Base-by-base conservation (phyloP, 2,329 filamentous ascomycete genomes). In the Penicillium sp. region DNA sequence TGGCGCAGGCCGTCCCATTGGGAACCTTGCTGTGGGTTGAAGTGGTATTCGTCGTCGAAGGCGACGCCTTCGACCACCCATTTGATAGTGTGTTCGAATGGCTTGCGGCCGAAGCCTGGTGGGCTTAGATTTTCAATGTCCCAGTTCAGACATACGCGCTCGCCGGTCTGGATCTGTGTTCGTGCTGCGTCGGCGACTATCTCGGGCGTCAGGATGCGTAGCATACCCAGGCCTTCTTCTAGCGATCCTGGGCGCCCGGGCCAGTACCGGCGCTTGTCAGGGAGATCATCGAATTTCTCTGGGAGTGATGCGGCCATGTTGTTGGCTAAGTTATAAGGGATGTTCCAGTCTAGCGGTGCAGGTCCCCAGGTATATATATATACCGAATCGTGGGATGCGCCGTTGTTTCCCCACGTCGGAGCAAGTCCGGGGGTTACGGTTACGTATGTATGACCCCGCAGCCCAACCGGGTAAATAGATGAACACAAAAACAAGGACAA, bases 71-170 rank as follows among this genome's bases (percentile, higher is more conserved):
- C 70, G 62, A 56, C 53, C 3, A 74, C 60, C 56, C 63, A 66
- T 62, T 79, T 78, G 61, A 82, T 80, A 32, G 73, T 69, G 54
- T 81, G 80, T 38, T 76, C 66, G 47, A 77, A 77, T 3, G 75
- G 70, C 39, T 75, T 75, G 10, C 81, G 73, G 32, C 73, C 72
- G 55, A 82, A 81, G 42, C 77, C 67, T 46, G 68, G 66, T 10
- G 64, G 65, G n/a, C 80, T 76, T 1, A 82, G 66, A 58, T 82
- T 81, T 42, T 75, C 74, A 33, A 83, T 65, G 25, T 78, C 75
- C 80, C 80, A 83, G 32, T 78, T 78, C 23, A 83, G 64, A 43
- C 76, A 76, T 20, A 81, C 74, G 23, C 79, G 73, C 41, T 73
- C 70, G 18, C 80, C 81, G 0, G 75, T 77, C 35, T 71, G 69